phyloP scores from a whole-genome alignment of 148 eudicot species.

The Rhododendron vialii region DNA sequence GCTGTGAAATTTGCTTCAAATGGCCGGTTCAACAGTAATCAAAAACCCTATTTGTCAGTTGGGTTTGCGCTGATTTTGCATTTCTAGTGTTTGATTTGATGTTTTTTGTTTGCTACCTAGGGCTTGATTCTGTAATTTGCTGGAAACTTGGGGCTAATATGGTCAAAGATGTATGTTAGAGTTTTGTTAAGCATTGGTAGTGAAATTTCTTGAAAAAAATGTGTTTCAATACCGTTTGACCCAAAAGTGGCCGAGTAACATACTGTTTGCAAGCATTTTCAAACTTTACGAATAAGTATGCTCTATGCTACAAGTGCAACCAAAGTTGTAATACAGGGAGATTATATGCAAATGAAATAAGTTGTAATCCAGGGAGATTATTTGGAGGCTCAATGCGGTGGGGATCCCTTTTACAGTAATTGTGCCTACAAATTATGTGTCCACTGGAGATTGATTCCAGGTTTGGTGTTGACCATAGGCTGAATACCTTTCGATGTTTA shows the following conservation, averaged over 20 bases:
- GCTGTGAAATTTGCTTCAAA: not conserved
- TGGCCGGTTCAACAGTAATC: not conserved
- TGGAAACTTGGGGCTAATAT: not conserved
- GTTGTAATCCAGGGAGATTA: too few species aligned
- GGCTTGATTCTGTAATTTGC: not conserved
- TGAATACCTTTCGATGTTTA: not conserved
- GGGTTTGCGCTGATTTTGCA: not conserved
- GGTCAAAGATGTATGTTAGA: not conserved
- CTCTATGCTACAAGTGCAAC: not conserved
- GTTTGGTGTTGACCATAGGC: not conserved
- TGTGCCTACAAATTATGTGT: not conserved
- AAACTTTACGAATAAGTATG: not conserved
- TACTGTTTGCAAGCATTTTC: not conserved
- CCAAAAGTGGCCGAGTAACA: not conserved
- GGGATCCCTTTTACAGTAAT: too few species aligned
- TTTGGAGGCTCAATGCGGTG: not conserved
- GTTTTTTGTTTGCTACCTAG: too few species aligned
- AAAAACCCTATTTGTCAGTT: not conserved
- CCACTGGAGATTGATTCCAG: not conserved
- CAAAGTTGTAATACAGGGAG: not conserved
- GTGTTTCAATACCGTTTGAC: not conserved
- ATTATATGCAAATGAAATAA: not conserved
- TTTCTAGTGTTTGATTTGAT: not conserved
- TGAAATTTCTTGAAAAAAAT: not conserved
- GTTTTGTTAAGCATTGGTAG: not conserved